Percentiles rank a stretch among this genome's conserved stretches.
phyloP scores from a whole-genome alignment of 257 asterid genomes.

The Solanum tacnaense region DNA sequence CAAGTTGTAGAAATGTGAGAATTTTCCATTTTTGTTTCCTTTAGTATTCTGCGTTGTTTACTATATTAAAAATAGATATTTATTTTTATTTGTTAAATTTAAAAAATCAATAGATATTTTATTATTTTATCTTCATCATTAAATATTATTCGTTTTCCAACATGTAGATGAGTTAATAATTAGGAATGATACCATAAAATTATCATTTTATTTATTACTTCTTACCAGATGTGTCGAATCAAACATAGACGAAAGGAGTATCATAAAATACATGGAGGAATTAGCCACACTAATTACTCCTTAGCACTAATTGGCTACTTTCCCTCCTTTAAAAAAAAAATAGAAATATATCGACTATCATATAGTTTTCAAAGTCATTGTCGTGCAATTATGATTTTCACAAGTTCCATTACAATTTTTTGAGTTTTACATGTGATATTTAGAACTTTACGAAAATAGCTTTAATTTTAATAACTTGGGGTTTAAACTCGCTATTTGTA shows the following conservation, averaged over 20 bases:
- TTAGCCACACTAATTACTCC: background rate
- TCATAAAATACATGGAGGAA: background rate
- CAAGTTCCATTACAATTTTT: background rate
- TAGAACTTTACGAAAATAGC: background rate
- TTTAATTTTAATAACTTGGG: background rate
- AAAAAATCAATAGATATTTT: no score
- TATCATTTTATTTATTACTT: background rate
- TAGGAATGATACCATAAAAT: background rate
- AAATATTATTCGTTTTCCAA: no score
- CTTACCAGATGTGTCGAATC: background rate
- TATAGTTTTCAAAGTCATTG: background rate
- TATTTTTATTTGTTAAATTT: no score
- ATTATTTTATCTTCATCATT: no score
- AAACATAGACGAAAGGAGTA: background rate
- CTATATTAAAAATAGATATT: no score
- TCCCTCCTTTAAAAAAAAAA: background rate
- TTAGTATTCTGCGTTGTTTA: rapidly evolving
- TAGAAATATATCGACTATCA: background rate
- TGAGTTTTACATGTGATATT: background rate
- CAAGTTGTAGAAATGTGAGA: background rate
- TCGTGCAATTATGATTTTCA: background rate
- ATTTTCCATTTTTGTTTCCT: background rate
- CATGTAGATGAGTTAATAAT: background rate
- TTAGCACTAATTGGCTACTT: background rate
- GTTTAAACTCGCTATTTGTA: background rate